phyloP scores from a whole-genome alignment of 768 basidiomycete genomes.

The Termitomyces bulborhizus region DNA sequence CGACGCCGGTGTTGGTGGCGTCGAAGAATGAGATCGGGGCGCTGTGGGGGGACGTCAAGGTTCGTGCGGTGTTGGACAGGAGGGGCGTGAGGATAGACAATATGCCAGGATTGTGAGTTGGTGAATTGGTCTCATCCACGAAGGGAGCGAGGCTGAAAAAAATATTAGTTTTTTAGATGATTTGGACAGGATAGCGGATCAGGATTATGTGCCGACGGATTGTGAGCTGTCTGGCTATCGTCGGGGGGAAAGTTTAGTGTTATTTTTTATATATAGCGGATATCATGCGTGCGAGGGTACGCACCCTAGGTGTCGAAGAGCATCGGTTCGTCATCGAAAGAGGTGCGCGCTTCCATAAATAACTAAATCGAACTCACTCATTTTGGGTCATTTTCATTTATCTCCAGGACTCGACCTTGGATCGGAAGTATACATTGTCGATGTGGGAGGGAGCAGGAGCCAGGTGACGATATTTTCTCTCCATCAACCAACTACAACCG shows the following conservation, averaged over 20 bases:
- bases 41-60: slow-evolving; percentile 55
- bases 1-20: slow-evolving; percentile 29
- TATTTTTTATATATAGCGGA: slow-evolving; percentile 34
- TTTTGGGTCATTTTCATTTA: background rate
- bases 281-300: slow-evolving; percentile 68
- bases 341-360: background rate
- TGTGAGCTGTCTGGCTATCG: slow-evolving; percentile 29
- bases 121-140: too few relatives aligned
- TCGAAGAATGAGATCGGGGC: slow-evolving; percentile 47
- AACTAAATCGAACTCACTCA: too few relatives aligned
- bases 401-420: slow-evolving; percentile 28
- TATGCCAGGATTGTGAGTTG: slow-evolving; percentile 61
- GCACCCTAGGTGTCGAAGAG: slow-evolving; percentile 72
- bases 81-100: slow-evolving; percentile 50
- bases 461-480: too few relatives aligned
- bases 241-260: background rate
- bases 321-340: slow-evolving; percentile 55
- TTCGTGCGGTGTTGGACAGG: slow-evolving; percentile 45
- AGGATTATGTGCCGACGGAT: slow-evolving; percentile 58
- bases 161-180: slow-evolving; percentile 67
- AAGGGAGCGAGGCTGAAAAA: too few relatives aligned
- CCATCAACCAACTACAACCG: too few relatives aligned
- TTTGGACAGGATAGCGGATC: slow-evolving; percentile 46
- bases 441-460: slow-evolving; percentile 51
- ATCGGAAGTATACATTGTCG: slow-evolving; percentile 61